Evolutionary conservation across 352 stramenopile genomes (phyloP), one percentile per base, ranked within the genome.

Genomic region (Phytophthora nicotianae): DNA sequence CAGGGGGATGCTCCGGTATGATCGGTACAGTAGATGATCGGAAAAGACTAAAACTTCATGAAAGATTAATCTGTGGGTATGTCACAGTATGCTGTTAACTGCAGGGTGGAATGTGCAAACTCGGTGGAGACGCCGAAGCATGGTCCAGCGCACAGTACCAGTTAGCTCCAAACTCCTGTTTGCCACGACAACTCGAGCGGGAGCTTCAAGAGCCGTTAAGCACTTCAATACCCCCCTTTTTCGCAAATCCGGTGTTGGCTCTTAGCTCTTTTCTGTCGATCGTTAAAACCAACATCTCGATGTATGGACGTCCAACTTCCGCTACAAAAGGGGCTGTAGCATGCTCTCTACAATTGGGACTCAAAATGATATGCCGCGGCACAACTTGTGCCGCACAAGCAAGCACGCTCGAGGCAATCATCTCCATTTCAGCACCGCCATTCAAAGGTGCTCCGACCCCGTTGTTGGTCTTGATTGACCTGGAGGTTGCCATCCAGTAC

Each of bases 231-330:
- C 45, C 21, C 55, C 55, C 32, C 35, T 48, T 63, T 38, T 57
- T 56, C 46, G 46, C 55, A 55, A 62, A 62, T 62, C 55, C 55
- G 45, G 54, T 62, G 54, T 62, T 62, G 54, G 32, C 19, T 55
- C 33, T 17, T 26, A 6, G 43, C 55, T 62, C 55, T 62, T 62
- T 62, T 62, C 43, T 62, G 55, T 50, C 21, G 20, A 13, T 33
- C 33, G 55, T 62, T 62, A 50, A 62, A 61, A 37, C 11, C 32
- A 41, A 55, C 17, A 46, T 46, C 3, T 23, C 29, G 19, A 37
- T 46, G 49, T 55, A 46, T 55, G 51, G 13, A 33, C 14, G 48
- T 55, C 16, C 10, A 55, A 20, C 17, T 10, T 32, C 47, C n/a
- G 27, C 52, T 23, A 17, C 32, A 60, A 45, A 59, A 59, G 19